Conservation (phyloP, 2,329 filamentous ascomycete genomes). For the Apiospora pterosperma region DNA sequence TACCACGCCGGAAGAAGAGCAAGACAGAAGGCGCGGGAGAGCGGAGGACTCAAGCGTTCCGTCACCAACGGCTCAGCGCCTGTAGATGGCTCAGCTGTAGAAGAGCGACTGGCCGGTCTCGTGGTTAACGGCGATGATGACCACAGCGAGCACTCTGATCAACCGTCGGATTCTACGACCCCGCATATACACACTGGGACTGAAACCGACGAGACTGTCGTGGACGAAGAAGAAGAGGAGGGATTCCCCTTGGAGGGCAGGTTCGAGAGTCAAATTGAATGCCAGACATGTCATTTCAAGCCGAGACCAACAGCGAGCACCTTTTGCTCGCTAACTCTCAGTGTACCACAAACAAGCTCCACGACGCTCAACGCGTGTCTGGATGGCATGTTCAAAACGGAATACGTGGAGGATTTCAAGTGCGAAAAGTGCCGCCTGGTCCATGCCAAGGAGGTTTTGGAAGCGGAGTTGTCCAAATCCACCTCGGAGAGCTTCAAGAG, state of each 20-base stretch:
- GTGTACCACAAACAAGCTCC: slow-evolving; percentile 79
- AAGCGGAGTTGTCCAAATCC: slow-evolving; percentile 54
- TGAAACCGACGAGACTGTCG: slow-evolving; percentile 12
- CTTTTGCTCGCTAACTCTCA: slow-evolving; percentile 89
- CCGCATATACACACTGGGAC: slow-evolving; percentile 8
- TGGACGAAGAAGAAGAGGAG: slow-evolving; percentile 53
- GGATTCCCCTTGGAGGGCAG: slow-evolving; percentile 90
- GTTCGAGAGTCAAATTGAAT: slow-evolving; percentile 93
- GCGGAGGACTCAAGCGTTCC: slow-evolving; percentile 14
- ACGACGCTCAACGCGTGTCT: slow-evolving; percentile 86
- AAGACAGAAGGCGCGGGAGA: slow-evolving; percentile 51
- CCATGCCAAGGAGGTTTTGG: slow-evolving; percentile 67
- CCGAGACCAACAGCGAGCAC: slow-evolving; percentile 79
- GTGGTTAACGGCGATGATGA: slow-evolving; percentile 17
- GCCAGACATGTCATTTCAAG: slow-evolving; percentile 83
- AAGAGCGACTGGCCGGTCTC: slow-evolving; percentile 28
- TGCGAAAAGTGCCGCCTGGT: slow-evolving; percentile 90
- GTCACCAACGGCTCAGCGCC: slow-evolving; percentile 12
- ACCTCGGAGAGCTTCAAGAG: slow-evolving; percentile 49
- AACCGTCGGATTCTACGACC: slow-evolving; percentile 10
- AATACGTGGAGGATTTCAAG: slow-evolving; percentile 95
- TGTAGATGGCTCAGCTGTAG: slow-evolving; percentile 23
- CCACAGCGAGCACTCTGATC: slow-evolving; percentile 9
- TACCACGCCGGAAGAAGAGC: slow-evolving; percentile 82
- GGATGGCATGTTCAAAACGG: slow-evolving; percentile 89